Base-by-base conservation (phyloP, 75 land plant species). In the Pinus albicaulis region DNA sequence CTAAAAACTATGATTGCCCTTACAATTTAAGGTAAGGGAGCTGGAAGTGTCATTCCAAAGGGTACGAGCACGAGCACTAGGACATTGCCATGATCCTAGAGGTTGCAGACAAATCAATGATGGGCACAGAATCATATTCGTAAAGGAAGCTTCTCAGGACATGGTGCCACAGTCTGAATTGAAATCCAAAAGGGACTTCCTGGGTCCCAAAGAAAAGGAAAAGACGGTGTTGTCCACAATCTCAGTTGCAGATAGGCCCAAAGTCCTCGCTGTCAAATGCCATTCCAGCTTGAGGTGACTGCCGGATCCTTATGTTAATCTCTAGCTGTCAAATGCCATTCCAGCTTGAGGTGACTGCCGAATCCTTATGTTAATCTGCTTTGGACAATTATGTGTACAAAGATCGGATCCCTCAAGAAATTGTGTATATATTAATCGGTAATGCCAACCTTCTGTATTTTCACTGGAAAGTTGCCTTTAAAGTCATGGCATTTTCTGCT, bases 31-130 rank as follows among this genome's bases (percentile, higher is more conserved):
- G 24, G 28, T 2, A 25, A 25, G 64, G 24, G 26, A 15, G 26
- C 26, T 24, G 31, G 64, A 12, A 61, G 28, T 24, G 64, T 12
- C 64, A 11, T 48, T 48, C 53, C 53, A 10, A 48, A 48, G 53
- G 53, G 31, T 2, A 31, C 31, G 31, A 31, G 53, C 11, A 48
- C 53, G 11, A 10, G 53, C 53, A 48, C 11, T 48, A 48, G 53
- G 53, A 48, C 11, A 48, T 10, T 48, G 53, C 12, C 12, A 48
- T 48, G 2, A 48, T 48, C 53, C 53, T 11, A 48, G 12, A 48
- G 64, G 26, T 61, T 24, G 64, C 64, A 61, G 64, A 61, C 64
- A 61, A 61, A 61, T 24, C 31, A 61, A 61, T 61, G 31, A 61
- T 61, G 64, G 31, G 64, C 64, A 11, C 53, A 15, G 64, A 61